Percentiles rank a stretch among this genome's conserved stretches.
Conservation (phyloP, 2,329 filamentous ascomycete genomes). For the Botrytis sinoallii region DNA sequence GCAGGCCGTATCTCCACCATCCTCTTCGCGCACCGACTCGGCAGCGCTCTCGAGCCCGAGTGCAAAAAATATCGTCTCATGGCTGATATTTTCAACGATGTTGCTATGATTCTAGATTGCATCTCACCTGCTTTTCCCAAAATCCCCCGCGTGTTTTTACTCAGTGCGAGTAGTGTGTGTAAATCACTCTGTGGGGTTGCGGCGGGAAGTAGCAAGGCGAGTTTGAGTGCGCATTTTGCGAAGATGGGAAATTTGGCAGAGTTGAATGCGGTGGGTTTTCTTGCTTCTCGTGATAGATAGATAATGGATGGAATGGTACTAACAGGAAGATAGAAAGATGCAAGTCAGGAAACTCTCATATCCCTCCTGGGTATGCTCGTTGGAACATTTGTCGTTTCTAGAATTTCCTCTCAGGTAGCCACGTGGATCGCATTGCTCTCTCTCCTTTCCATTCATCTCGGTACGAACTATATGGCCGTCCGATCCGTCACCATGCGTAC, state of each 20-base stretch:
- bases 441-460: slow-evolving; percentile 73
- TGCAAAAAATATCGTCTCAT: slow-evolving; percentile 70
- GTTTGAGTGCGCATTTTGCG: slow-evolving; percentile 88
- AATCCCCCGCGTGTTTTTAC: slow-evolving; percentile 51
- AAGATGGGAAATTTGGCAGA: slow-evolving; percentile 83
- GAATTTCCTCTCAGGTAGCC: slow-evolving; percentile 64
- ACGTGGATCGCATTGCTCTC: slow-evolving; percentile 73
- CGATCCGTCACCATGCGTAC: slow-evolving; percentile 77
- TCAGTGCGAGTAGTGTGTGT: slow-evolving; percentile 60
- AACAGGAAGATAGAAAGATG: slow-evolving; percentile 59
- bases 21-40: slow-evolving; percentile 65
- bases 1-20: slow-evolving; percentile 66
- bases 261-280: slow-evolving; percentile 70
- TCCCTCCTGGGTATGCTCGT: slow-evolving; percentile 82
- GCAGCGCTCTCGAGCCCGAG: slow-evolving; percentile 65
- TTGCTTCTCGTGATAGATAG: neutral
- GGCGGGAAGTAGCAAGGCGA: slow-evolving; percentile 85
- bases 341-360: slow-evolving; percentile 91
- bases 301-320: slow-evolving; percentile 9
- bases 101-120: slow-evolving; percentile 68
- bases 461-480: slow-evolving; percentile 84
- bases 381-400: slow-evolving; percentile 77
- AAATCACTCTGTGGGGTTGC: slow-evolving; percentile 81
- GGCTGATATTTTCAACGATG: slow-evolving; percentile 69
- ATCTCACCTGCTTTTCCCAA: slow-evolving; percentile 63